Percentiles rank a stretch among this genome's conserved stretches.
Evolutionary conservation across 1,139 yeast species (phyloP).

Genomic region (Pneumocystis canis): DNA sequence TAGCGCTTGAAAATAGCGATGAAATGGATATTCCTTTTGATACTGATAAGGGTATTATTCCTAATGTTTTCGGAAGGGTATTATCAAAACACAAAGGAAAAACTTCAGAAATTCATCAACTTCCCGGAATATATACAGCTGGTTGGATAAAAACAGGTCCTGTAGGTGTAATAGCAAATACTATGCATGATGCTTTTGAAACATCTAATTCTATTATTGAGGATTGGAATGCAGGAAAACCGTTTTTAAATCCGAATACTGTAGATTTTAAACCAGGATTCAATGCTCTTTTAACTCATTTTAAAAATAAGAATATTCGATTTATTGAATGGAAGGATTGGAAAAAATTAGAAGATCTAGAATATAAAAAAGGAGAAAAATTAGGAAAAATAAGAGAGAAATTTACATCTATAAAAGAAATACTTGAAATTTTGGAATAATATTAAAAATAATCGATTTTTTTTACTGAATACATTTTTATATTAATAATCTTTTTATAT

Average conservation of each 20-base stretch:
- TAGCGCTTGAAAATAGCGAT: constrained; percentile 43
- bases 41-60: constrained; percentile 8
- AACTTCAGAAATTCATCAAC: constrained; percentile 25
- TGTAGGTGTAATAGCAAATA: constrained; percentile 78
- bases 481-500: background rate
- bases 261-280: constrained; percentile 13
- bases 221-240: constrained; percentile 30
- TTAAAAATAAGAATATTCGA: constrained; percentile 5
- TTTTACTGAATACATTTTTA: background rate
- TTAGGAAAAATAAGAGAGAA: constrained; percentile 46
- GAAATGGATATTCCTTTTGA: constrained; percentile 42
- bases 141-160: constrained; percentile 94
- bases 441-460: background rate
- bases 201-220: constrained; percentile 53
- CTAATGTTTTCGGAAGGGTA: constrained; percentile 27
- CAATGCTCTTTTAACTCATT: constrained; percentile 10
- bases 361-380: constrained; percentile 34
- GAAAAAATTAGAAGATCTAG: constrained; percentile 44
- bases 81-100: constrained; percentile 52
- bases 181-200: constrained; percentile 72
- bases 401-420: constrained; percentile 34
- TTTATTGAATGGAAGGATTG: constrained; percentile 53
- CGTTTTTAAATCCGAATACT: background rate
- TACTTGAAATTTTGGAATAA: constrained; percentile 30
- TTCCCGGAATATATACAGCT: constrained; percentile 53